phyloP scores from a whole-genome alignment of 495 filamentous ascomycete genomes.

The Xylaria palmicola region DNA sequence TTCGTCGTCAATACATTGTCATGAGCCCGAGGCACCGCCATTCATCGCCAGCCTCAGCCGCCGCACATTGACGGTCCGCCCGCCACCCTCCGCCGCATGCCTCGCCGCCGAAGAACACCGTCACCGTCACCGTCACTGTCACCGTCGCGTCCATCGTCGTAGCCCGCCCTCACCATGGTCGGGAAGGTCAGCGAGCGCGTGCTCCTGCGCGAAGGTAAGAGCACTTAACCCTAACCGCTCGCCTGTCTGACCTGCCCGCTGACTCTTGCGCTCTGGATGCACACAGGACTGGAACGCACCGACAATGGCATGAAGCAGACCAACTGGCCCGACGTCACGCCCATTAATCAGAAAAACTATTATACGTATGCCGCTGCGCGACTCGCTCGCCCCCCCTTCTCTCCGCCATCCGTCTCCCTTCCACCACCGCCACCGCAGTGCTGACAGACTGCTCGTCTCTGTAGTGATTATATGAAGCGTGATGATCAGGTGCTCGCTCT shows the following conservation, averaged over 20 bases:
- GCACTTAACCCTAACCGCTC: neutral
- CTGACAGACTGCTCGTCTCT: neutral
- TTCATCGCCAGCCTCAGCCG: neutral
- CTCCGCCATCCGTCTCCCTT: neutral
- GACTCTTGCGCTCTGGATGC: too few species aligned
- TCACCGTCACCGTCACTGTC: too few species aligned
- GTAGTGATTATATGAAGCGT: constrained; percentile 92
- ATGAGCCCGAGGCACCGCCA: neutral
- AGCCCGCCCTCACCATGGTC: constrained; percentile 39
- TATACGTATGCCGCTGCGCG: constrained; percentile 72
- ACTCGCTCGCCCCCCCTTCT: neutral
- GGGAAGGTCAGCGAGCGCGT: constrained; percentile 56
- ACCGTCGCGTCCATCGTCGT: too few species aligned
- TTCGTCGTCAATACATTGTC: neutral
- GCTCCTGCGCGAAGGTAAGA: constrained; percentile 50
- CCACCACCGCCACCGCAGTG: neutral
- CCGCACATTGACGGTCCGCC: neutral
- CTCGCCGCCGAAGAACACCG: neutral
- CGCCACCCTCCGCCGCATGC: neutral
- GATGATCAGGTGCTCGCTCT: constrained; percentile 93
- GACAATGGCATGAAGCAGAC: constrained; percentile 97
- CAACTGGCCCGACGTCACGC: constrained; percentile 84
- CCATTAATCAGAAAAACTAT: constrained; percentile 99
- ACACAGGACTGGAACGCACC: constrained; percentile 81
- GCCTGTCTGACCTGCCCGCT: neutral